A percentile compares a stretch with the other conserved stretches of the same genome.
These are phyloP conservation scores for Anastatica hierochuntica DNA, from an alignment of 345 rosid species.

Conservation along the genomic window DNA sequence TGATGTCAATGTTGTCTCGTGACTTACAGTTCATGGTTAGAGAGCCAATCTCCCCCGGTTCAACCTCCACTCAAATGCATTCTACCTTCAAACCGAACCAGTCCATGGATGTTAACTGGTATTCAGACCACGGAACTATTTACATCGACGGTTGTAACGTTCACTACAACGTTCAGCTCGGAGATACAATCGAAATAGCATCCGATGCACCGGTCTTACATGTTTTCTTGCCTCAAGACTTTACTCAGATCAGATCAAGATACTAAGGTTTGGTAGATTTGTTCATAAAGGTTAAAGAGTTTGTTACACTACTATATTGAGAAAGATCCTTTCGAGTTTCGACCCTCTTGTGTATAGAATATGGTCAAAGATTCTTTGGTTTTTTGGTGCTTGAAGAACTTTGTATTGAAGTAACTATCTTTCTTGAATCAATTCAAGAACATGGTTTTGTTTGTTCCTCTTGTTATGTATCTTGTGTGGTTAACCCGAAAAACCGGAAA, in stretches of 20 bases:
- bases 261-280: too few relatives aligned
- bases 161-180: slow-evolving; percentile 34
- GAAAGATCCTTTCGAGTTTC: too few relatives aligned
- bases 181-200: slow-evolving; percentile 54
- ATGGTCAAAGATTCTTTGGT: too few relatives aligned
- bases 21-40: slow-evolving; percentile 86
- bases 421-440: too few relatives aligned
- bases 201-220: slow-evolving; percentile 54
- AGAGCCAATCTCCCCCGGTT: slow-evolving; percentile 63
- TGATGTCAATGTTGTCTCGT: slow-evolving; percentile 56
- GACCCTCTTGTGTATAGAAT: too few relatives aligned
- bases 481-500: too few relatives aligned
- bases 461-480: too few relatives aligned
- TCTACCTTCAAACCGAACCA: slow-evolving; percentile 45
- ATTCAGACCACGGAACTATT: slow-evolving; percentile 47
- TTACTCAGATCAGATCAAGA: slow-evolving; percentile 12
- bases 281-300: too few relatives aligned
- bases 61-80: slow-evolving; percentile 46
- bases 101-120: slow-evolving; percentile 52
- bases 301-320: too few relatives aligned
- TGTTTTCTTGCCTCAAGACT: slow-evolving; percentile 44
- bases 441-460: too few relatives aligned
- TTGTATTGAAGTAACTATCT: too few relatives aligned
- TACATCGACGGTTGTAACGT: slow-evolving; percentile 77
- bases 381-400: too few relatives aligned